Percentiles rank a stretch among this genome's conserved stretches.
phyloP scores from a whole-genome alignment of 305 asterid genomes.

The Fraxinus xanthoxyloides region DNA sequence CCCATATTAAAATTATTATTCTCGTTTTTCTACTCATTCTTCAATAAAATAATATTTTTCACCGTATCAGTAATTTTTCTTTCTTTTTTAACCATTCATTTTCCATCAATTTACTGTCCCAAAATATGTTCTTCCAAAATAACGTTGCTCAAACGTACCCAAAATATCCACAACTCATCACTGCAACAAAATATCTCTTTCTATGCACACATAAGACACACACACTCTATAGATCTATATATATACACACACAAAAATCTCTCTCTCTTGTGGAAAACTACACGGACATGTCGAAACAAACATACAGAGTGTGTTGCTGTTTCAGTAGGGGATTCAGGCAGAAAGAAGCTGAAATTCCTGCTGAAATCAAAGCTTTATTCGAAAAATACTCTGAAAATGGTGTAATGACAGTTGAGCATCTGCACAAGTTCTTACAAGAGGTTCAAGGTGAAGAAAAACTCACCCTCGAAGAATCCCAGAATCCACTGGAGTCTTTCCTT shows the following conservation, averaged over 20 bases:
- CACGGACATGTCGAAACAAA: slow-evolving; percentile 58
- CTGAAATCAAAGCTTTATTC: slow-evolving; percentile 52
- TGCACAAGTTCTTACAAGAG: slow-evolving; percentile 58
- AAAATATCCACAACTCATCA: neutral
- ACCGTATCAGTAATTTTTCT: no score
- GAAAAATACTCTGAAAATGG: slow-evolving; percentile 61
- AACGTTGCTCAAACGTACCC: no score
- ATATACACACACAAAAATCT: neutral
- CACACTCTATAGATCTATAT: neutral
- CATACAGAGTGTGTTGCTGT: slow-evolving; percentile 67
- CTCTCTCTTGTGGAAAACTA: neutral
- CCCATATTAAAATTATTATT: no score
- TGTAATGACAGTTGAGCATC: slow-evolving; percentile 45
- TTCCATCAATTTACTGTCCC: no score
- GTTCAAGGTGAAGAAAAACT: slow-evolving; percentile 58
- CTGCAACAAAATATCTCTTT: no score
- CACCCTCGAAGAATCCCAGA: slow-evolving; percentile 51
- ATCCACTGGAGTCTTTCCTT: slow-evolving; percentile 43
- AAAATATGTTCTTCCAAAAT: no score
- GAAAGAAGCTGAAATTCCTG: slow-evolving; percentile 59
- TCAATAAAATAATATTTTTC: no score
- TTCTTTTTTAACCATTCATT: no score
- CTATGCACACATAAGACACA: neutral
- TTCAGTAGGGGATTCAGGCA: slow-evolving; percentile 57
- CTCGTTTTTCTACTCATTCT: no score